Percentiles rank a stretch among this genome's conserved stretches.
Evolutionary conservation across 495 filamentous ascomycete genomes (phyloP).

Genomic region (Immersiella caudata): DNA sequence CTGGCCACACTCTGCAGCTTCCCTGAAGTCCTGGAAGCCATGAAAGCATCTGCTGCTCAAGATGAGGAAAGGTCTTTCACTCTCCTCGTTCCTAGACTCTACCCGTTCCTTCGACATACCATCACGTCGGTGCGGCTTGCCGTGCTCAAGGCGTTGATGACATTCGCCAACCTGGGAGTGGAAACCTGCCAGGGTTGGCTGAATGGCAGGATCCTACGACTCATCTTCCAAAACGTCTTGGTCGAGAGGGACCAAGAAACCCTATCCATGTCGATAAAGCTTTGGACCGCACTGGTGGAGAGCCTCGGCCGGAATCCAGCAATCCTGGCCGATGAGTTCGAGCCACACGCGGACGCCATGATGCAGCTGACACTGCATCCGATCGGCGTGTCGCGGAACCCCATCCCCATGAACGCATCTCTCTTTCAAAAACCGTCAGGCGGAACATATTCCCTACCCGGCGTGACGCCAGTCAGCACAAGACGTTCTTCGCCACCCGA

Average conservation of each 20-base stretch:
- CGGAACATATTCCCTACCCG: slow-evolving; percentile 65
- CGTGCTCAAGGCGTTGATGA: slow-evolving; percentile 88
- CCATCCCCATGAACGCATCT: slow-evolving; percentile 83
- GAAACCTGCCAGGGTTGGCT: slow-evolving; percentile 88
- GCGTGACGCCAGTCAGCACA: slow-evolving; percentile 46
- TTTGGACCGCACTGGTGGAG: slow-evolving; percentile 79
- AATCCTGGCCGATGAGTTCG: slow-evolving; percentile 65
- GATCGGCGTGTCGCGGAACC: slow-evolving; percentile 85
- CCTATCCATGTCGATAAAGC: slow-evolving; percentile 76
- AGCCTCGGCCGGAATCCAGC: slow-evolving; percentile 61
- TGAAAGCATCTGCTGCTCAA: slow-evolving; percentile 84
- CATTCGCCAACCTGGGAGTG: slow-evolving; percentile 84
- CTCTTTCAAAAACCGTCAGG: slow-evolving; percentile 96
- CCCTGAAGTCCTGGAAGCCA: slow-evolving; percentile 86
- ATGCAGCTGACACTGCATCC: slow-evolving; percentile 82
- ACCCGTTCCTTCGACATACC: slow-evolving; percentile 94
- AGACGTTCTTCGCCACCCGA: slow-evolving; percentile 66
- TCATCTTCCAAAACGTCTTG: slow-evolving; percentile 92
- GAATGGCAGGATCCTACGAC: slow-evolving; percentile 81
- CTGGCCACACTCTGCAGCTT: slow-evolving; percentile 95
- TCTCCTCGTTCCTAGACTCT: slow-evolving; percentile 87
- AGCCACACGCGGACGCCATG: slow-evolving; percentile 71
- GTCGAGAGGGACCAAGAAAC: slow-evolving; percentile 83
- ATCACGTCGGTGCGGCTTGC: slow-evolving; percentile 94
- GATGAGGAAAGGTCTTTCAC: slow-evolving; percentile 87